Evolutionary conservation across 1,284 basidiomycete species (phyloP), one percentile per base, ranked within the genome.

Genomic region (Pseudozyma sp.): DNA sequence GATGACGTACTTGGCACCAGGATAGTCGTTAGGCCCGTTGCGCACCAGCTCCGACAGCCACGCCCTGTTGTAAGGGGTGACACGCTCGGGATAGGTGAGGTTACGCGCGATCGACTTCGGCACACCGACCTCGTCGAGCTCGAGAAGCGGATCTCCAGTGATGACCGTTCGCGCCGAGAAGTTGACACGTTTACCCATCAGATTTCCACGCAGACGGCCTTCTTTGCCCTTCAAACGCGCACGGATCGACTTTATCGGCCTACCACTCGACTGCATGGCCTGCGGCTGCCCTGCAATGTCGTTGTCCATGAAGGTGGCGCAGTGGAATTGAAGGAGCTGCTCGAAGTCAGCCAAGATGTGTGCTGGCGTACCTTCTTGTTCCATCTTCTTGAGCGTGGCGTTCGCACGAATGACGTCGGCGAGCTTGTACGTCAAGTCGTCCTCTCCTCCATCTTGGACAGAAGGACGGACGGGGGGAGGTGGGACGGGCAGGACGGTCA

Each of bases 161-260:
- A 99, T 99, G 83, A 99, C 97, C 24, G 97, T 99, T 78, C 97
- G 93, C 0, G 97, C 97, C 1, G 97, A 99, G 85, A 99, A 99
- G 85, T 99, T 96, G 64, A 99, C 97, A 87, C 97, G 94, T 86
- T 99, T 99, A 53, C 97, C 97, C 97, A 99, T 99, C 85, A 99
- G 85, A 85, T 99, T 99, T 40, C 97, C 97, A 86, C 97, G 91
- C 55, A 99, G 88, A 83, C 97, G 93, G 47, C 97, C 97, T 85
- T 99, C 97, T 85, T 99, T 99, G 65, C 97, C 97, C 89, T 99
- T 99, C 62, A 99, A 88, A 72, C 97, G 92, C 5, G 96, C 94
- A 72, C 97, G 93, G 81, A 99, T 97, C 42, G 97, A 96, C 86
- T 99, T 99, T 77, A 99, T 92, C 8, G 97, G 96, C 68, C 97